Evolutionary conservation across 2,329 filamentous ascomycete genomes (phyloP).

Genomic region (Aspergillus pseudoviridinutans): DNA sequence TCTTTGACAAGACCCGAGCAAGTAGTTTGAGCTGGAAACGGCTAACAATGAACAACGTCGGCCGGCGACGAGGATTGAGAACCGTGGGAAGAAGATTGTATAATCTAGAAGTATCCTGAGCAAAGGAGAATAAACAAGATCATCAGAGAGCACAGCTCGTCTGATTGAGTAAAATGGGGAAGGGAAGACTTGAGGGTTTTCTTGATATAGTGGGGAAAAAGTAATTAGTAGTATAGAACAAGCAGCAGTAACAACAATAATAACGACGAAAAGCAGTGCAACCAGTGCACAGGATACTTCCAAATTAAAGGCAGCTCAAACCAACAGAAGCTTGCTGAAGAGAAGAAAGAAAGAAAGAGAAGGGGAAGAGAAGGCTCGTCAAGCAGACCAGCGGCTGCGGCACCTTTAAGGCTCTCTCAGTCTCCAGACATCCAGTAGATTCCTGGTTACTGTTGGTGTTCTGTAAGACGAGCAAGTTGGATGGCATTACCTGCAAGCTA

Average conservation of each 20-base stretch:
- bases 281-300: conserved; percentile 38
- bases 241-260: conserved; percentile 39
- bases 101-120: conserved; percentile 23
- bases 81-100: conserved; percentile 18
- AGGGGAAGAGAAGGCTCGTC: conserved; percentile 21
- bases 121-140: conserved; percentile 26
- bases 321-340: conserved; percentile 60
- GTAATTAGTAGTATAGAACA: conserved; percentile 21
- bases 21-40: conserved; percentile 24
- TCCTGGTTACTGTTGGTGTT: background rate
- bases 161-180: conserved; percentile 11
- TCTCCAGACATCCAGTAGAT: background rate
- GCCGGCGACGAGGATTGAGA: conserved; percentile 29
- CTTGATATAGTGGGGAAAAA: conserved; percentile 11
- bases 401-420: conserved; percentile 12
- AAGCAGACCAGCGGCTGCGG: conserved; percentile 14
- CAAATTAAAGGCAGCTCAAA: conserved; percentile 45
- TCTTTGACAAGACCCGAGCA: conserved; percentile 3
- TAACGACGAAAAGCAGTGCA: conserved; percentile 44
- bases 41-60: conserved; percentile 25
- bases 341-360: conserved; percentile 43
- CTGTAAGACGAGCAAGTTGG: background rate
- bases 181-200: conserved; percentile 35
- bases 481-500: background rate
- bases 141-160: conserved; percentile 37